Conservation (phyloP, 768 basidiomycete genomes). For the Amanita pallidorosea region DNA sequence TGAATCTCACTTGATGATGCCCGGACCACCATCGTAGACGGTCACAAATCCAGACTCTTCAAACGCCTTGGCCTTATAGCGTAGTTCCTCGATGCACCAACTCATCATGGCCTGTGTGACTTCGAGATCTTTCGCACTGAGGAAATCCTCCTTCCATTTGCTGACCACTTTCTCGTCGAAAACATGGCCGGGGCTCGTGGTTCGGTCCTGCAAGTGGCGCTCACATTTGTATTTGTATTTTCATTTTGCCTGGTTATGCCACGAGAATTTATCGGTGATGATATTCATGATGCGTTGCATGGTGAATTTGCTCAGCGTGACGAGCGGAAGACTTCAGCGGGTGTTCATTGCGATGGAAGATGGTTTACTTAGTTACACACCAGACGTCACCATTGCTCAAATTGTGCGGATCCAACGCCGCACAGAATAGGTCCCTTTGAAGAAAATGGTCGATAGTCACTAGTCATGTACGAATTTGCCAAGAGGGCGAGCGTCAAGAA, state of each 20-base stretch:
- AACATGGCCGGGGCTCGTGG: not conserved
- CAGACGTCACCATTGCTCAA: not conserved
- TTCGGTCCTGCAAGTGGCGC: not conserved
- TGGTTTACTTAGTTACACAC: not conserved
- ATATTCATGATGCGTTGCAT: slow-evolving; percentile 26
- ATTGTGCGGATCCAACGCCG: not conserved
- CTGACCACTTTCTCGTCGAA: not conserved
- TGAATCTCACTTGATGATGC: slow-evolving; percentile 18
- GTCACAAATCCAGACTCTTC: slow-evolving; percentile 1
- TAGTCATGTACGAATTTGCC: too few relatives aligned
- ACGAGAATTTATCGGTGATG: slow-evolving; percentile 22
- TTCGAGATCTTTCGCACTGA: not conserved
- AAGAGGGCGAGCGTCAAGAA: too few relatives aligned
- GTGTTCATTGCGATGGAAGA: not conserved
- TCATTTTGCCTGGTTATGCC: too few relatives aligned
- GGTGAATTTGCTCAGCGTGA: slow-evolving; percentile 19
- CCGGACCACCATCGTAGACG: slow-evolving; percentile 8
- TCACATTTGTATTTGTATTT: too few relatives aligned
- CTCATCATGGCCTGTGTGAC: slow-evolving; percentile 9
- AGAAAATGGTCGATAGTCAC: too few relatives aligned
- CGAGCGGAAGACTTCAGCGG: slow-evolving; percentile 12
- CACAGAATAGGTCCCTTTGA: not conserved
- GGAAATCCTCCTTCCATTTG: not conserved
- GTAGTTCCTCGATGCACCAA: slow-evolving; percentile 13
- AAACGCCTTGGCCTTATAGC: slow-evolving; percentile 9